Base-by-base conservation (phyloP, 768 basidiomycete species). In the Hysterangium stoloniferum region DNA sequence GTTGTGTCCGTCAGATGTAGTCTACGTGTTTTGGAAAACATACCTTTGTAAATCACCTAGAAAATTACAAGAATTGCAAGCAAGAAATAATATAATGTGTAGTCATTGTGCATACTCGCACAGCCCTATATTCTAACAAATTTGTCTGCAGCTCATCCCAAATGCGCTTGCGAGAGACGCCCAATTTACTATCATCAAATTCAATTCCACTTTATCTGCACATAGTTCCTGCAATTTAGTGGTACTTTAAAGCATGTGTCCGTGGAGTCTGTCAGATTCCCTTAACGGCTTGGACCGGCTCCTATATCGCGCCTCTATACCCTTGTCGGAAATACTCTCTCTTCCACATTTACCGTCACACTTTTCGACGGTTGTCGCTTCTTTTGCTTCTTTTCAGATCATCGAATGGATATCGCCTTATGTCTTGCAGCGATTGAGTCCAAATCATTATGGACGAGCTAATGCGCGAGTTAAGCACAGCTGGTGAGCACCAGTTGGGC, bases 261-360 rank as follows among this genome's bases (percentile, higher is more conserved):
- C n/a, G n/a, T n/a, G n/a, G n/a, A n/a, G n/a, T n/a, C n/a, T n/a
- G n/a, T n/a, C n/a, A n/a, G n/a, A n/a, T n/a, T n/a, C n/a, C n/a
- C n/a, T n/a, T n/a, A n/a, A n/a, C n/a, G n/a, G n/a, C n/a, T n/a
- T n/a, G n/a, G n/a, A n/a, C n/a, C n/a, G n/a, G n/a, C n/a, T n/a
- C n/a, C n/a, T n/a, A n/a, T n/a, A n/a, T n/a, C n/a, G n/a, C n/a
- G n/a, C n/a, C n/a, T n/a, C n/a, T n/a, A n/a, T 58, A n/a, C 67
- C 67, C 12, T 19, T 61, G 7, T 62, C 62, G 3, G 32, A 55
- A 15, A 61, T 59, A 28, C 65, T 80, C 38, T 73, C 75, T 41
- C 71, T 86, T 36, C 68, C 70, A 13, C 71, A 75, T 48, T 71
- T 88, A 40, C 71, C 76, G 0, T 69, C 72, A 1, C 72, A 80